These are phyloP conservation scores for Chaetomium tenue DNA, from an alignment of 495 filamentous ascomycete genomes.

Conservation along the genomic window DNA sequence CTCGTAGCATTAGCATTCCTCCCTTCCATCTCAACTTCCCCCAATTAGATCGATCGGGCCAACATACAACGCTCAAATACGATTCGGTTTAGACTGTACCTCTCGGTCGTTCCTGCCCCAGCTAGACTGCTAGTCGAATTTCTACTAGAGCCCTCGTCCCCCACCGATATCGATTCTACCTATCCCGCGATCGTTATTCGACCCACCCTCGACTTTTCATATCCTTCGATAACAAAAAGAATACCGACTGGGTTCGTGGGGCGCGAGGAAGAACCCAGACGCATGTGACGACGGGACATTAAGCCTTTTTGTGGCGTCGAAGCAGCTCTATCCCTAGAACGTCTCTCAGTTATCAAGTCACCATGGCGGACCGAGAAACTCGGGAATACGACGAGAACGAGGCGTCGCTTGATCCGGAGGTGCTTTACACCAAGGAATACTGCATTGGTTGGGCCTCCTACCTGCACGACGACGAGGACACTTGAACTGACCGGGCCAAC, in stretches of 20 bases:
- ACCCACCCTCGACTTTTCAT: background rate
- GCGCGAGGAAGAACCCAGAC: background rate
- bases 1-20: background rate
- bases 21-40: background rate
- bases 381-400: constrained; percentile 44
- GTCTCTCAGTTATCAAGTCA: background rate
- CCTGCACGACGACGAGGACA: background rate
- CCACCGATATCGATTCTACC: background rate
- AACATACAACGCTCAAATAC: background rate
- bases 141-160: background rate
- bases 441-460: constrained; percentile 69
- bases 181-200: background rate
- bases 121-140: background rate
- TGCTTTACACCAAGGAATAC: constrained; percentile 87
- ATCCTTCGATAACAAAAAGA: background rate
- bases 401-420: constrained; percentile 70
- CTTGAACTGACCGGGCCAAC: constrained; percentile 16
- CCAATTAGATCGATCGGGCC: background rate
- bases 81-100: background rate
- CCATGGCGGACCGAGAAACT: constrained; percentile 44
- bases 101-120: background rate
- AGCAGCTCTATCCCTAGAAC: background rate
- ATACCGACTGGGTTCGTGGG: background rate
- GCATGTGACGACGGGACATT: background rate
- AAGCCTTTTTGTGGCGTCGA: background rate